Percentiles rank a stretch among this genome's conserved stretches.
These are phyloP conservation scores for Phoma sp. DNA, from an alignment of 2,329 filamentous ascomycete genomes.

Conservation along the genomic window DNA sequence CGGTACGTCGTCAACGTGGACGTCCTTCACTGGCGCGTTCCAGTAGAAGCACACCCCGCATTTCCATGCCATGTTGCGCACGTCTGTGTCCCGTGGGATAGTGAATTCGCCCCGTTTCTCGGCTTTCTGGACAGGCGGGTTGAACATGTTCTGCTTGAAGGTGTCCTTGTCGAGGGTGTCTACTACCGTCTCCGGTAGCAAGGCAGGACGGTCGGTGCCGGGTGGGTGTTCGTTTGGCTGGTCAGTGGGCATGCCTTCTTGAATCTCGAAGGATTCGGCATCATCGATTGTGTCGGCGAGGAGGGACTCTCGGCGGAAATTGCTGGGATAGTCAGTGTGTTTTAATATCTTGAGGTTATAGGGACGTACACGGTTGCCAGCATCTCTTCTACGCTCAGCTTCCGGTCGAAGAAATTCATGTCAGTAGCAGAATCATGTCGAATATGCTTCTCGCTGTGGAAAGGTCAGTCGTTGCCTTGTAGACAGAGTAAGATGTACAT, in stretches of 20 bases:
- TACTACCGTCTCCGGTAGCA: neutral
- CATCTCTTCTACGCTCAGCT: neutral
- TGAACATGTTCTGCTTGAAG: neutral
- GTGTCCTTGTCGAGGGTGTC: neutral
- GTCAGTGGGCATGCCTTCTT: neutral
- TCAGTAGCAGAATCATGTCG: neutral
- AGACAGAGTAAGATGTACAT: neutral
- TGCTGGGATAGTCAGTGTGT: neutral
- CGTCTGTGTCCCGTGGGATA: neutral
- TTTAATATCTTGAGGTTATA: too few relatives aligned
- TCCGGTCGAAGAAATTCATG: neutral
- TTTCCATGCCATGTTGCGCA: neutral
- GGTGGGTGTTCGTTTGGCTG: neutral
- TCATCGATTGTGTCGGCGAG: neutral
- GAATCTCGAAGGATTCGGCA: neutral
- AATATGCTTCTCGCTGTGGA: neutral
- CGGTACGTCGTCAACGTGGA: neutral
- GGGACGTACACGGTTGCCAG: neutral
- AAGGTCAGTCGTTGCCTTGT: neutral
- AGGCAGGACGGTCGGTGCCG: neutral
- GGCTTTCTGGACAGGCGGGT: neutral
- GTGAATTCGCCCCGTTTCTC: neutral
- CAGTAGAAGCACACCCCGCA: neutral
- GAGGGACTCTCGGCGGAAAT: neutral
- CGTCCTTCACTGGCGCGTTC: neutral